A percentile compares a stretch with the other conserved stretches of the same genome.
Evolutionary conservation across 306 rosid species (phyloP).

Genomic region (Cucumis cinereus): DNA sequence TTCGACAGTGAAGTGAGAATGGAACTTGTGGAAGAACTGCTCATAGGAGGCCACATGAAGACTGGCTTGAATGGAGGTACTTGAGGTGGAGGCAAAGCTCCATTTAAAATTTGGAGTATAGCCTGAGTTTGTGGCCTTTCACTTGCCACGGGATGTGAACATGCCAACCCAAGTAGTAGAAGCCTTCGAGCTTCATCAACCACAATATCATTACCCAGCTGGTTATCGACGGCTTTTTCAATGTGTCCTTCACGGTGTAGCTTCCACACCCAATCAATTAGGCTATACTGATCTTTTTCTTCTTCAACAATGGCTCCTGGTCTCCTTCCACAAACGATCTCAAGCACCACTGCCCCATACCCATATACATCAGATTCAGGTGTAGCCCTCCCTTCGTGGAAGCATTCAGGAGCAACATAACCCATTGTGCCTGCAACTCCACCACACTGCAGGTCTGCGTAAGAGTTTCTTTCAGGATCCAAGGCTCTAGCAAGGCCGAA

Average conservation of each 20-base stretch:
- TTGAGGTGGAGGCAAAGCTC: slow-evolving; percentile 17
- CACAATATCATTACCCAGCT: slow-evolving; percentile 7
- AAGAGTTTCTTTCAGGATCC: slow-evolving; percentile 36
- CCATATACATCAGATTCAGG: slow-evolving; percentile 42
- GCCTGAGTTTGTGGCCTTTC: slow-evolving; percentile 33
- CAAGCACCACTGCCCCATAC: slow-evolving; percentile 43
- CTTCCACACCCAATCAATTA: slow-evolving; percentile 50
- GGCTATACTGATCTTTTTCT: slow-evolving; percentile 6
- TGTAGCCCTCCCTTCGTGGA: slow-evolving; percentile 39
- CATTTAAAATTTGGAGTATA: slow-evolving; percentile 31
- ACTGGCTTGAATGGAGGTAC: slow-evolving; percentile 36
- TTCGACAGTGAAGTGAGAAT: neutral
- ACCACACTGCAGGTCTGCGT: slow-evolving; percentile 25
- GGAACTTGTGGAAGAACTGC: neutral
- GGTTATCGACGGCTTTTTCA: slow-evolving; percentile 27
- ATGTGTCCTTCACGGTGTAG: slow-evolving; percentile 25
- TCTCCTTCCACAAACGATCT: slow-evolving; percentile 26
- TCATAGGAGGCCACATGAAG: slow-evolving; percentile 33
- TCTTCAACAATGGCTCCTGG: slow-evolving; percentile 16
- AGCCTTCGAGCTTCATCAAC: slow-evolving; percentile 31
- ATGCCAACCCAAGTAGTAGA: slow-evolving; percentile 35
- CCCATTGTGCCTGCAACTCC: slow-evolving; percentile 41
- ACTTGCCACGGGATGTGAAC: slow-evolving; percentile 28
- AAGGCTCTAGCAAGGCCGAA: slow-evolving; percentile 48
- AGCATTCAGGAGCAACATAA: slow-evolving; percentile 49